Evolutionary conservation across 140 eudicot species (phyloP), one percentile per base, ranked within the genome.

Genomic region (Ambrosia hybrid): DNA sequence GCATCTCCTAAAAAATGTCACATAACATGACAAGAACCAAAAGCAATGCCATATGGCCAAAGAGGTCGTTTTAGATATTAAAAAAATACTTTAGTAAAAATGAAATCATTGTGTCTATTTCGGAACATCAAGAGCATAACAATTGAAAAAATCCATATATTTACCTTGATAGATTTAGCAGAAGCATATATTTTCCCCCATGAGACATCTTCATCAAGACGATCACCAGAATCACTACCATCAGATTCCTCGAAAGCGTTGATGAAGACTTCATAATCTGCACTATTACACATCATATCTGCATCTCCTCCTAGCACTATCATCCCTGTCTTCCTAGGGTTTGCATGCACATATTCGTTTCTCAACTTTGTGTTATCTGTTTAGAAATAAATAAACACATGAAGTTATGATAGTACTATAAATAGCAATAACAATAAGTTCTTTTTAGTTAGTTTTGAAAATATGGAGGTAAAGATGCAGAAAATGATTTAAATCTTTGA

Each of bases 261-360:
- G 13, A 89, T 85, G 62, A 85, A 89, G 33, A 90, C 96, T 0
- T 89, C 96, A 73, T 63, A 93, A 84, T 93, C 98, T 12, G 98
- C 98, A 67, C 98, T 96, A 73, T 89, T 90, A n/a, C 98, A 90
- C 98, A 87, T 93, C 98, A 93, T 87, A 80, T 93, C 90, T 16
- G 97, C 95, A 75, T 92, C 96, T 11, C 98, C 98, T 45, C 98
- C 96, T 12, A 92, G 87, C 68, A 92, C 85, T 38, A 92, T 83
- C 86, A 92, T 85, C 65, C 96, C 98, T 0, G 98, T 92, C 85
- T 92, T 92, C 66, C 97, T 87, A 16, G 81, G 86, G 49, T 83
- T 83, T 59, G 92, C 93, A 78, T 85, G 93, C 72, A 90, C 97
- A 62, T 93, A 92, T 84, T 93, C 93, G 13, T 85, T 57, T 78